Evolutionary conservation across 768 basidiomycete genomes (phyloP), one percentile per base, ranked within the genome.

Genomic region (Trametes cubensis): DNA sequence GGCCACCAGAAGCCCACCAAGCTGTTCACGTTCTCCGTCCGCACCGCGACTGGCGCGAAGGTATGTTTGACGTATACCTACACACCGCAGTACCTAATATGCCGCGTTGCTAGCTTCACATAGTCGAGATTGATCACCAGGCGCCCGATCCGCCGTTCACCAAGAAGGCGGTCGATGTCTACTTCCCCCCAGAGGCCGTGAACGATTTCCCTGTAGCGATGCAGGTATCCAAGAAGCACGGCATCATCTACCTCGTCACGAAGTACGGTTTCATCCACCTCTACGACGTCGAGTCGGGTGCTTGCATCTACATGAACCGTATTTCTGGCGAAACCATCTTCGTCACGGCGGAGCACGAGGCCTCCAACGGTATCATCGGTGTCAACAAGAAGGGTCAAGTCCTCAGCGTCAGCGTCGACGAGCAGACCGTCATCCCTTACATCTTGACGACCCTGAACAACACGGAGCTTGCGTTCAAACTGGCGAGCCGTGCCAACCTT

Each of bases 311-410:
- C 81, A 99, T 99, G 97, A 99, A 99, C 83, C 91, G 97, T 66
- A 99, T 99, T 74, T 95, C 93, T 45, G 96, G 97, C 38, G 97
- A 99, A 80, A 98, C 97, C 38, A 98, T 99, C 73, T 99, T 99
- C 73, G 95, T 97, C 47, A 98, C 97, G 14, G 93, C 96, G 38
- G 95, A 98, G 71, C 94, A 98, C 71, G 95, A 98, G 74, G 85
- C 88, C 18, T 87, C 89, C 3, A 85, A 94, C 71, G 97, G 97
- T 79, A 97, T 99, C 75, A 94, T 99, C 65, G 96, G 96, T 67
- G 95, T 99, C 72, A 99, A 99, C 85, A 93, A 96, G 84, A 98
- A 98, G 78, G 97, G 97, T 34, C 97, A 99, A 76, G 94, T 98
- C 18, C 83, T 99, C 58, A 95, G 93, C 68, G 97, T 99, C 65